These are phyloP conservation scores for Yamadazyma triangularis DNA, from an alignment of 1,139 yeast species.

Conservation along the genomic window DNA sequence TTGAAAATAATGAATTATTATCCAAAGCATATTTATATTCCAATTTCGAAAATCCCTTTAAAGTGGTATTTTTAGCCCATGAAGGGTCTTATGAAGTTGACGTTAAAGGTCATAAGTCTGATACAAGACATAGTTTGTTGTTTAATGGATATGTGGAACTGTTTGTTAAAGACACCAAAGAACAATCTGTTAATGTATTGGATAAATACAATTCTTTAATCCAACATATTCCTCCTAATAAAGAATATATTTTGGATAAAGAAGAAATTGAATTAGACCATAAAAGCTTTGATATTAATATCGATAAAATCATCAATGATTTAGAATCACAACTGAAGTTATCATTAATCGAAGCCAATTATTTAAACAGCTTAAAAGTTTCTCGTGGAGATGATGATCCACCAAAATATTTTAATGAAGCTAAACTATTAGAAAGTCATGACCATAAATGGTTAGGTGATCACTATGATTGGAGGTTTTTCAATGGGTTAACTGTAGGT, in stretches of 20 bases:
- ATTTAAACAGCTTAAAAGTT: constrained; percentile 19
- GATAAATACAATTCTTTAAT: constrained; percentile 12
- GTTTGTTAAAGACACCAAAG: constrained; percentile 4
- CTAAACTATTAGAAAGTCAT: constrained; percentile 18
- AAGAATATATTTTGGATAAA: not conserved
- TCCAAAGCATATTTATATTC: constrained; percentile 44
- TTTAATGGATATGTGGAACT: constrained; percentile 22
- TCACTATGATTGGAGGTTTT: constrained; percentile 44
- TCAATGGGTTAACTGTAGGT: constrained; percentile 37
- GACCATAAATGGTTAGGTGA: constrained; percentile 30
- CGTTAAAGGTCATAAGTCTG: constrained; percentile 15
- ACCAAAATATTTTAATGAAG: constrained; percentile 31
- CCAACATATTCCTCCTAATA: constrained; percentile 1
- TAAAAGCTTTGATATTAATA: constrained; percentile 16
- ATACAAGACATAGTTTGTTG: constrained; percentile 17
- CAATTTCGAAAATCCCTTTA: constrained; percentile 38
- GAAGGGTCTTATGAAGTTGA: constrained; percentile 27
- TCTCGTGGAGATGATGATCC: constrained; percentile 20
- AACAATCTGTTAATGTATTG: constrained; percentile 12
- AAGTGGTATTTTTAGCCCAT: constrained; percentile 35
- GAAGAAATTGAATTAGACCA: not conserved
- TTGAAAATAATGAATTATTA: constrained; percentile 25
- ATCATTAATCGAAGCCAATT: constrained; percentile 9
- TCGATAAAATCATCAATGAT: constrained; percentile 11
- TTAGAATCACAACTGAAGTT: constrained; percentile 8